phyloP scores from a whole-genome alignment of 148 eudicot genomes.

The Oxyria digyna region DNA sequence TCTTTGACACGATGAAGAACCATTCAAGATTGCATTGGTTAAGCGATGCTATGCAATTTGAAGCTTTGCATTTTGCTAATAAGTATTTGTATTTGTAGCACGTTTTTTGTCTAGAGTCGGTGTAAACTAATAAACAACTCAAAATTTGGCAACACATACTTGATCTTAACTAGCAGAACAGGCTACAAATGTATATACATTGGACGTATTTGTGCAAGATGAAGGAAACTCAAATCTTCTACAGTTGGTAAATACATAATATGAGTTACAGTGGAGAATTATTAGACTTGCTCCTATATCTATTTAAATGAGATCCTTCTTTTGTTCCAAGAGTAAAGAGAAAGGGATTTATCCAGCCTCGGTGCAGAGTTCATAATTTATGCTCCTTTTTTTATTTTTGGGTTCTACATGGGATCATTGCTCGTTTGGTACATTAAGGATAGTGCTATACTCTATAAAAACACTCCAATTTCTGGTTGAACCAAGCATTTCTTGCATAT shows the following conservation, averaged over 20 bases:
- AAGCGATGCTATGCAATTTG: too few species aligned
- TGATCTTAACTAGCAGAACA: too few species aligned
- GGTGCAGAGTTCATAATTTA: not conserved
- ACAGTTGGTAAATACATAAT: too few species aligned
- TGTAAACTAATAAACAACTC: not conserved
- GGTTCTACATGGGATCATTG: not conserved
- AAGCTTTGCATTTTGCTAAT: not conserved
- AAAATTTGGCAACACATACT: too few species aligned
- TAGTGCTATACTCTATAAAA: not conserved
- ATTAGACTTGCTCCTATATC: not conserved
- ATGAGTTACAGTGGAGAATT: not conserved
- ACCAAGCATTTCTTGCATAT: not conserved
- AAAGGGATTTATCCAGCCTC: not conserved
- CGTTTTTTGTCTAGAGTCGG: not conserved
- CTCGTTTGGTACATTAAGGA: not conserved
- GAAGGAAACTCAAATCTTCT: not conserved
- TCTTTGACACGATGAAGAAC: not conserved
- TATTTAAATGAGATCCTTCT: not conserved
- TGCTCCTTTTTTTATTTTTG: not conserved
- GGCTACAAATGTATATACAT: too few species aligned
- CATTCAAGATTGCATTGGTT: not conserved
- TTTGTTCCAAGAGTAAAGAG: not conserved
- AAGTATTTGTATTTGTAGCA: not conserved
- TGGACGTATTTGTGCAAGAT: not conserved
- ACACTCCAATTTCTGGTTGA: not conserved